Conservation (phyloP, 176 grass and related monocot species). For the Dendrocalamus sinicus region DNA sequence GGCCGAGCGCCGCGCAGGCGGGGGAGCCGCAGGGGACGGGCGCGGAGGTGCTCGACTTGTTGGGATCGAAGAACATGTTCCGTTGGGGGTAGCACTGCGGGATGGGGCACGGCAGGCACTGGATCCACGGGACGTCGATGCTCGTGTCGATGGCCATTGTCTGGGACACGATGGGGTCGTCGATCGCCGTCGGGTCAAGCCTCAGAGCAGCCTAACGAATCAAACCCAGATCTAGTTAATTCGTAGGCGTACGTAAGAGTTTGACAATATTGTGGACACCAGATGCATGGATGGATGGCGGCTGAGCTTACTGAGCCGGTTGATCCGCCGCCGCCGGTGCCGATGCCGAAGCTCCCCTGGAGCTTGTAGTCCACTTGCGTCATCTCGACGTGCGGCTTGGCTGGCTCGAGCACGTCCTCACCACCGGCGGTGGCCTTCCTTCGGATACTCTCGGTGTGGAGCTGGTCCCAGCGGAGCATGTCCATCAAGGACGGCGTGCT, state of each 20-base stretch:
- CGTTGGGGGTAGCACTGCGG: conserved; percentile 14
- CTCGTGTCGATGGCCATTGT: conserved; percentile 24
- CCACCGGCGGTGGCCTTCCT: not conserved
- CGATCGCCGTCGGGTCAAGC: not conserved
- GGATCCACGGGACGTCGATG: conserved; percentile 21
- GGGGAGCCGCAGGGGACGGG: conserved; percentile 34
- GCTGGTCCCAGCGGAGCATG: conserved; percentile 21
- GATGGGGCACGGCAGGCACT: not conserved
- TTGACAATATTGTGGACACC: too few species aligned
- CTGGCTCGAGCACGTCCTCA: conserved; percentile 1
- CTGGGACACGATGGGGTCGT: conserved; percentile 19
- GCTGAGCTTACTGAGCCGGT: too few species aligned
- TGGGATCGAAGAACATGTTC: conserved; percentile 1
- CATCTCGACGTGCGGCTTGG: conserved; percentile 3
- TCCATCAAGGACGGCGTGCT: not conserved
- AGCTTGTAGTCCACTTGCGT: not conserved
- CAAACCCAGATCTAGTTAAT: too few species aligned
- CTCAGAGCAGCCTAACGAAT: too few species aligned
- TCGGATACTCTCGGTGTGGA: not conserved
- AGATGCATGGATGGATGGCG: too few species aligned
- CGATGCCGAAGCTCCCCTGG: not conserved
- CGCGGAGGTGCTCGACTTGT: not conserved
- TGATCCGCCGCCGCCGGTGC: not conserved
- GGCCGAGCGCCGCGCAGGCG: conserved; percentile 36
- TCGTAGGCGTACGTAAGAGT: too few species aligned